These are phyloP conservation scores for Nothomitra cinnamomea DNA, from an alignment of 2,329 filamentous ascomycete genomes.

Conservation along the genomic window DNA sequence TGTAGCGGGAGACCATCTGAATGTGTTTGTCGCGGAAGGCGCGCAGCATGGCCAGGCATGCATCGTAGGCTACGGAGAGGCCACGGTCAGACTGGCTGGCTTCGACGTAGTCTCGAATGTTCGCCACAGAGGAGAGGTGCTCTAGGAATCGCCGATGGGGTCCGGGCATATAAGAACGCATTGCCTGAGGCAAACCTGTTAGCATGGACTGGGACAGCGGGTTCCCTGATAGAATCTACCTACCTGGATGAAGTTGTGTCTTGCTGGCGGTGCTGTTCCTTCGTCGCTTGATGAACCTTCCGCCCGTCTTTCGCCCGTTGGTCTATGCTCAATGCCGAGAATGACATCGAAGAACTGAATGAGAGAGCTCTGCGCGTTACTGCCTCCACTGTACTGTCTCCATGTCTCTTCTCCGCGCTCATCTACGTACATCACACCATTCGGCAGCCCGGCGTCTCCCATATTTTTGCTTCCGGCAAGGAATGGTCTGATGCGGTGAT, in stretches of 20 bases:
- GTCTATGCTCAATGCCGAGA: constrained; percentile 75
- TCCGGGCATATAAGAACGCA: constrained; percentile 95
- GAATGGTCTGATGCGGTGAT: constrained; percentile 89
- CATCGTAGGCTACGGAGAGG: constrained; percentile 71
- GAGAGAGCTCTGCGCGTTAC: constrained; percentile 90
- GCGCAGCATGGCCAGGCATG: constrained; percentile 65
- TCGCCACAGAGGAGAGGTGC: constrained; percentile 62
- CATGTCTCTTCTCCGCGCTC: constrained; percentile 51
- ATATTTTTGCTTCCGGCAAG: constrained; percentile 96
- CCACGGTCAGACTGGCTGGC: constrained; percentile 40
- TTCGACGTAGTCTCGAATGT: constrained; percentile 73
- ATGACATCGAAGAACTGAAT: constrained; percentile 96
- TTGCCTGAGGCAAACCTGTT: constrained; percentile 36
- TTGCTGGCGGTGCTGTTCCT: constrained; percentile 32
- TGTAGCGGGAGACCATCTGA: constrained; percentile 88
- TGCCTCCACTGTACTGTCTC: constrained; percentile 79
- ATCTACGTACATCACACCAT: constrained; percentile 76
- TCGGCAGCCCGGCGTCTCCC: constrained; percentile 77
- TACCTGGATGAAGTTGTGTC: constrained; percentile 70
- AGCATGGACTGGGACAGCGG: not conserved
- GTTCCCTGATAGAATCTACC: not conserved
- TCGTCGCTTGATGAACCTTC: constrained; percentile 31
- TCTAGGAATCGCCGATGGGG: constrained; percentile 77
- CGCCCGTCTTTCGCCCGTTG: constrained; percentile 54
- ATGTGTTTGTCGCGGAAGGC: constrained; percentile 86